These are phyloP conservation scores for Trametes sanguinea DNA, from an alignment of 768 basidiomycete genomes.

Conservation along the genomic window DNA sequence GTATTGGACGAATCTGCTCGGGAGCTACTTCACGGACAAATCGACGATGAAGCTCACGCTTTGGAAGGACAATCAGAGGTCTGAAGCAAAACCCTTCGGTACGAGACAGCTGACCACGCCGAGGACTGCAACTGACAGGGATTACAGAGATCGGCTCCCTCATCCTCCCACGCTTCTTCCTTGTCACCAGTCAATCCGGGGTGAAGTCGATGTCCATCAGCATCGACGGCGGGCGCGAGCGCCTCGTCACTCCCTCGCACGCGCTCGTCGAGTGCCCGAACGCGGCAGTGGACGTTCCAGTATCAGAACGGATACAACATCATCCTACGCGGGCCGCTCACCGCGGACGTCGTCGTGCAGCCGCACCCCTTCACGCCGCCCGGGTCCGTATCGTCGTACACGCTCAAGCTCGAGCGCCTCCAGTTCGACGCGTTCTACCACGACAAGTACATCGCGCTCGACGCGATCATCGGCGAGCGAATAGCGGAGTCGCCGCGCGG, in stretches of 20 bases:
- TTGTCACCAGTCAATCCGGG: slow-evolving; percentile 82
- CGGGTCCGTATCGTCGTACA: slow-evolving; percentile 14
- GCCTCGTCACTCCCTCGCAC: slow-evolving; percentile 47
- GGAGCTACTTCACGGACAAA: slow-evolving; percentile 69
- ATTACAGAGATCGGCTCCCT: slow-evolving; percentile 73
- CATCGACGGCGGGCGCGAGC: slow-evolving; percentile 76
- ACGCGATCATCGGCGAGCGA: slow-evolving; percentile 56
- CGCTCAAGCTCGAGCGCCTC: slow-evolving; percentile 71
- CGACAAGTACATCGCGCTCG: slow-evolving; percentile 74
- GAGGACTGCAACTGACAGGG: background rate
- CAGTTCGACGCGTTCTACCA: slow-evolving; percentile 72
- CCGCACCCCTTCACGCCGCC: slow-evolving; percentile 26
- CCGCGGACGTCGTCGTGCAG: slow-evolving; percentile 55
- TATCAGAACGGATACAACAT: slow-evolving; percentile 81
- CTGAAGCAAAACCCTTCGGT: slow-evolving; percentile 87
- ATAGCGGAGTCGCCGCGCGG: slow-evolving; percentile 40
- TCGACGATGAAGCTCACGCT: slow-evolving; percentile 78
- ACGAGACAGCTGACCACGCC: slow-evolving; percentile 27
- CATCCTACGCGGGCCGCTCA: slow-evolving; percentile 72
- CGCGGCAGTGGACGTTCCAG: slow-evolving; percentile 80
- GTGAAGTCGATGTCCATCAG: slow-evolving; percentile 83
- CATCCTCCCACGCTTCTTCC: slow-evolving; percentile 81
- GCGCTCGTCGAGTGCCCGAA: slow-evolving; percentile 67
- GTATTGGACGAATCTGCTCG: slow-evolving; percentile 68
- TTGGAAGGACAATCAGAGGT: slow-evolving; percentile 83